Base-by-base conservation (phyloP, 2,329 filamentous ascomycete genomes). In the Triangularia setosa region DNA sequence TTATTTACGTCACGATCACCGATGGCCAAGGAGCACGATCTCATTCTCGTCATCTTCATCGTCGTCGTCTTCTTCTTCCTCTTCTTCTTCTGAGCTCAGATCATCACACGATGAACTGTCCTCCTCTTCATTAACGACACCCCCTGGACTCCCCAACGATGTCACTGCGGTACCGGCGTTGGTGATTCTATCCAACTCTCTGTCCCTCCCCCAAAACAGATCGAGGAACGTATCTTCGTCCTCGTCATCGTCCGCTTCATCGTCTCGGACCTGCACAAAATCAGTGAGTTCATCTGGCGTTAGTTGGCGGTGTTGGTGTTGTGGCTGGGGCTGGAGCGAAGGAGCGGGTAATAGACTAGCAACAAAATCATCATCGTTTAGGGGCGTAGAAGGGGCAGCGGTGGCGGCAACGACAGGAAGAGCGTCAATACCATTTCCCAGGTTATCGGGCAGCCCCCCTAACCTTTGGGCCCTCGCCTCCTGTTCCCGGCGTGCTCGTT, bases 181-280 rank as follows among this genome's bases (percentile, higher is more conserved):
- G 7, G 21, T 16, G 1, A 25, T 28, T 12, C 52, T 55, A 24
- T 55, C 52, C 53, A 61, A 64, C 25, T 74, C 73, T 28, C 74
- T 70, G 23, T 81, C 77, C 4, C 79, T 77, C 55, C 81, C 81
- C 84, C 86, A 88, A 58, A 89, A 81, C n/a, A 68, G 58, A 28
- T 83, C 81, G 28, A 88, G 71, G 64, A 70, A 66, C 11, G 67
- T 62, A 5, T 64, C 63, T 7, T 66, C 65, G 4, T 67, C 67
- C 2, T 88, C 82, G 62, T 86, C 85, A 8, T 81, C 80, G 18
- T 84, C 81, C 56, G 2, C n/a, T 27, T 30, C 33, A 27, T 14
- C 25, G 24, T 61, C 59, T 21, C 21, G 27, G n/a, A 16, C 21
- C 27, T 52, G 44, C 40, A n/a, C 16, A n/a, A 55, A 55, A 55